Evolutionary conservation across 495 filamentous ascomycete genomes (phyloP).

Genomic region (Neurospora tetrasperma): DNA sequence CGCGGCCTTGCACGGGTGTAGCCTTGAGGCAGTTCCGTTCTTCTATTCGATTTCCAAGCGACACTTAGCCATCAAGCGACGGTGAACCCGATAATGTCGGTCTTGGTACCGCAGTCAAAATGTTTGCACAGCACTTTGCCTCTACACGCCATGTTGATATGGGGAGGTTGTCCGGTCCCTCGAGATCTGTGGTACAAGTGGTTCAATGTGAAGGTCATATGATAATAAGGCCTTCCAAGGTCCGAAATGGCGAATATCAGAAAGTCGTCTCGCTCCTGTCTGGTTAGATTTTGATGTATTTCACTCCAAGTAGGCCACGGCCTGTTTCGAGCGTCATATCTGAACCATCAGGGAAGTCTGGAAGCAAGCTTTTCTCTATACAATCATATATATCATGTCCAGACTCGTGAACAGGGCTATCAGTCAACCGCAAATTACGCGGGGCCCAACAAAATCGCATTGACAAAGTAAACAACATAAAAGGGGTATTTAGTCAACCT

Average conservation of each 20-base stretch:
- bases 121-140: neutral
- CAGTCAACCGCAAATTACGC: neutral
- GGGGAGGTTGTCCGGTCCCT: neutral
- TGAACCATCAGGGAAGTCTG: neutral
- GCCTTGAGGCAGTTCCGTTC: neutral
- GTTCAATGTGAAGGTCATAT: neutral
- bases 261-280: neutral
- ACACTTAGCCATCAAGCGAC: neutral
- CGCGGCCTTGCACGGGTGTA: neutral
- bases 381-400: neutral
- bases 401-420: slow-evolving; percentile 6
- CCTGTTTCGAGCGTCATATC: neutral
- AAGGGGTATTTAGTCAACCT: neutral
- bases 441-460: neutral
- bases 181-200: neutral
- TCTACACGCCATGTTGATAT: neutral
- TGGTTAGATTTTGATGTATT: neutral
- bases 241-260: neutral
- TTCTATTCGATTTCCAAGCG: neutral
- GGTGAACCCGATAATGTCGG: neutral
- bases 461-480: neutral
- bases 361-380: neutral
- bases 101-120: neutral
- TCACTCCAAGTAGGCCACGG: neutral
- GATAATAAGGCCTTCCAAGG: neutral